phyloP scores from a whole-genome alignment of 306 rosid species.

The Coriaria nepalensis region DNA sequence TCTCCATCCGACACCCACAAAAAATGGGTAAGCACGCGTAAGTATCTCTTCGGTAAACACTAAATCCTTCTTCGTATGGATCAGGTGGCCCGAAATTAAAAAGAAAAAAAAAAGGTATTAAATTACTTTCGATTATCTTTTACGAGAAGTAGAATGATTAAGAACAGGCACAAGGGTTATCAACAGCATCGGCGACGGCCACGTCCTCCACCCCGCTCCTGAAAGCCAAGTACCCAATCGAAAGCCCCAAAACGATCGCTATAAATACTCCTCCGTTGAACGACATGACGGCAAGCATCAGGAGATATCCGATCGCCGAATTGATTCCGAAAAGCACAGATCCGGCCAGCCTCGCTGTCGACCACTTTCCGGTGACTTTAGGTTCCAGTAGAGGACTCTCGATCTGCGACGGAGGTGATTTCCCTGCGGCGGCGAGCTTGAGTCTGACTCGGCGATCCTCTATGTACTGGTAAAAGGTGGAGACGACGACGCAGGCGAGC shows the following conservation, averaged over 20 bases:
- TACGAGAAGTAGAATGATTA: constrained; percentile 4
- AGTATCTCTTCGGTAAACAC: too few species aligned
- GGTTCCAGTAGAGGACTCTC: constrained; percentile 35
- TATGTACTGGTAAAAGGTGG: constrained; percentile 65
- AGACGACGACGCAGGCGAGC: constrained; percentile 45
- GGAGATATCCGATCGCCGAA: constrained; percentile 72
- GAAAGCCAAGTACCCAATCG: constrained; percentile 52
- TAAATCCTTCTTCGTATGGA: too few species aligned
- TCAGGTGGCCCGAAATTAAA: too few species aligned
- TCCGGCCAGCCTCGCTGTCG: constrained; percentile 32
- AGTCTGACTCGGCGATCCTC: constrained; percentile 64
- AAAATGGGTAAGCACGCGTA: too few species aligned
- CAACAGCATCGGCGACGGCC: constrained; percentile 25
- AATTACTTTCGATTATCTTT: too few species aligned
- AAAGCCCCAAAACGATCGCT: constrained; percentile 60
- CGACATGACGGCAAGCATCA: constrained; percentile 89
- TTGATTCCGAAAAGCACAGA: constrained; percentile 57
- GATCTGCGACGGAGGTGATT: constrained; percentile 27
- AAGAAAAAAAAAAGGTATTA: too few species aligned
- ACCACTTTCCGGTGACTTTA: constrained; percentile 13
- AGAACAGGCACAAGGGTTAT: constrained; percentile 80
- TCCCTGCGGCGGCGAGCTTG: constrained; percentile 25
- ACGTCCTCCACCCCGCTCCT: constrained; percentile 47
- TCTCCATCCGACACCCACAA: too few species aligned
- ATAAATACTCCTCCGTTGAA: constrained; percentile 80